Percentiles rank a stretch among this genome's conserved stretches.
Evolutionary conservation across 768 basidiomycete genomes (phyloP).

Genomic region (Boletus rubroflammeus): DNA sequence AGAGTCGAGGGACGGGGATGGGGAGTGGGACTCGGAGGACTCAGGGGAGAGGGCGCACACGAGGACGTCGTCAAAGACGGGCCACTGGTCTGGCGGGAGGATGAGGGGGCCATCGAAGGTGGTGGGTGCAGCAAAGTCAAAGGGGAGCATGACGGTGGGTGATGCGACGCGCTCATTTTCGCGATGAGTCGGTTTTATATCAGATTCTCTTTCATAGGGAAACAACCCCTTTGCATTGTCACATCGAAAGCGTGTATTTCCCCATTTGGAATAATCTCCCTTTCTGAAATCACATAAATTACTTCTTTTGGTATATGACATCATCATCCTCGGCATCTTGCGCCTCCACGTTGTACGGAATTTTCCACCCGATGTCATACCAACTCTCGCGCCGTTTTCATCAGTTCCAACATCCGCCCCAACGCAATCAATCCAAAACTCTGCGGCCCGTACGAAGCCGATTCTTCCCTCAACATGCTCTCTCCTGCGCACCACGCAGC

Average conservation of each 20-base stretch:
- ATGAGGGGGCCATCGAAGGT: conserved; percentile 14
- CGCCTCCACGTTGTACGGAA: conserved; percentile 24
- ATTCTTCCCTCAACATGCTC: conserved; percentile 22
- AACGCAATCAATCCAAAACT: conserved; percentile 47
- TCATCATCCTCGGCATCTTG: conserved; percentile 13
- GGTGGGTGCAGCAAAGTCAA: conserved; percentile 1
- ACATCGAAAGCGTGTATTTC: conserved; percentile 20
- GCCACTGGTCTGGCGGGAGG: conserved; percentile 20
- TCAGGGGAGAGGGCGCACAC: conserved; percentile 6
- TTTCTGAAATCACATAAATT: conserved; percentile 30
- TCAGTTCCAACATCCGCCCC: conserved; percentile 39
- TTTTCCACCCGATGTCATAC: neutral
- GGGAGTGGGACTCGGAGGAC: conserved; percentile 7
- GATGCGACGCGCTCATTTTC: conserved; percentile 2
- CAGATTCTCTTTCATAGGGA: neutral
- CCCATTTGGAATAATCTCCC: conserved; percentile 13
- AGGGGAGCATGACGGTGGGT: conserved; percentile 16
- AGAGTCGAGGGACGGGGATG: conserved; percentile 6
- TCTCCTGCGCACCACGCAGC: conserved; percentile 43
- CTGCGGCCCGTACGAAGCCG: conserved; percentile 36
- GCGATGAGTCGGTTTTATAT: conserved; percentile 24
- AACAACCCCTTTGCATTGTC: conserved; percentile 21
- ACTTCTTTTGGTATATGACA: conserved; percentile 6
- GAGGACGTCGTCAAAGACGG: conserved; percentile 20
- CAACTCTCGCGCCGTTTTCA: conserved; percentile 26